A percentile compares a stretch with the other conserved stretches of the same genome.
phyloP scores from a whole-genome alignment of 768 basidiomycete species.

The Leccinum arenicola region DNA sequence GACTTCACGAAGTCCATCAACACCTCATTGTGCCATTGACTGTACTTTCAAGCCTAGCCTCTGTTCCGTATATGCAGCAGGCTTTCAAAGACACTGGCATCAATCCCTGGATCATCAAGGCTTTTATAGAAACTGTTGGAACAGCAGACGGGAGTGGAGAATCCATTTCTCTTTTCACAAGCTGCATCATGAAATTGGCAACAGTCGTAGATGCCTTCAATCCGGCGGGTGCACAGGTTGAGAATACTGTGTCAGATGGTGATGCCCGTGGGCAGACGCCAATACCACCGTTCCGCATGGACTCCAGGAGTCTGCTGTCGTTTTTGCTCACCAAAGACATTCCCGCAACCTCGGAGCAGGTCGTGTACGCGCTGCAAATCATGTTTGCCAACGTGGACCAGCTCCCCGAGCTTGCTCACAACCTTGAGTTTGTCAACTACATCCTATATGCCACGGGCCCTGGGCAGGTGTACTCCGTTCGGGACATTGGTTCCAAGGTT shows the following conservation, averaged over 20 bases:
- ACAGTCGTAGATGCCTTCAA: background rate
- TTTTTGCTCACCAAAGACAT: constrained; percentile 4
- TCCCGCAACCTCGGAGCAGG: background rate
- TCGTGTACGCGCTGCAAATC: constrained; percentile 2
- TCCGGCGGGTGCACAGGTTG: background rate
- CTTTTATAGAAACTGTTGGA: background rate
- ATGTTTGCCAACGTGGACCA: constrained; percentile 1
- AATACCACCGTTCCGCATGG: background rate
- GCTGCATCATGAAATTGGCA: constrained; percentile 4
- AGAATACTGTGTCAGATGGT: background rate
- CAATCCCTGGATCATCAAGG: background rate
- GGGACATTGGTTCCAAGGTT: background rate
- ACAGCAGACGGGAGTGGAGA: background rate
- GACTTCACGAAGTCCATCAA: background rate
- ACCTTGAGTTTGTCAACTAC: constrained; percentile 5
- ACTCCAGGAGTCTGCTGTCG: background rate
- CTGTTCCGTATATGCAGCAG: background rate
- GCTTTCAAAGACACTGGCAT: background rate
- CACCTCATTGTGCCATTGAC: constrained; percentile 3
- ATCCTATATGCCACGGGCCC: constrained; percentile 1
- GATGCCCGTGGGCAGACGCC: background rate
- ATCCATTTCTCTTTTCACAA: background rate
- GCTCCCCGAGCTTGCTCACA: background rate
- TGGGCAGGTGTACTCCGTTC: constrained; percentile 3
- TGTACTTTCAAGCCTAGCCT: background rate